phyloP scores from a whole-genome alignment of 139 green algal species.

The Picochlorum sp. region DNA sequence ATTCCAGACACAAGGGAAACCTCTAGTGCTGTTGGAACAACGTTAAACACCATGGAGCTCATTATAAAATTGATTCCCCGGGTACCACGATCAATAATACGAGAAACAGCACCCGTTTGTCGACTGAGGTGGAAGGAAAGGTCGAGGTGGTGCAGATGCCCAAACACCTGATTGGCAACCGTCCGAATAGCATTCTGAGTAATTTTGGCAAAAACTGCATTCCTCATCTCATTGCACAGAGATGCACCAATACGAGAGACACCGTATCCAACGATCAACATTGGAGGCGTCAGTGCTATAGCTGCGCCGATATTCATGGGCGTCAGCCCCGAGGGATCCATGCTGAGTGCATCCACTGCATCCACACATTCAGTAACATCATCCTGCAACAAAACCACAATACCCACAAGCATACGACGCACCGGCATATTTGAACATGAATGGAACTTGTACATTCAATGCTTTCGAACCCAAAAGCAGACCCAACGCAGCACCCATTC shows the following conservation, averaged over 20 bases:
- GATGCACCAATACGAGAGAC: slow-evolving; percentile 45
- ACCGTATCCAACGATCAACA: slow-evolving; percentile 76
- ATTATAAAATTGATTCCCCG: slow-evolving; percentile 94
- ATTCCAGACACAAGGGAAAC: slow-evolving; percentile 74
- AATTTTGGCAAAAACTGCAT: slow-evolving; percentile 82
- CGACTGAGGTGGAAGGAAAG: slow-evolving; percentile 77
- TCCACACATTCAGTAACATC: background rate
- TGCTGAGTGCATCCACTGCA: slow-evolving; percentile 61
- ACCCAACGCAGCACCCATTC: slow-evolving; percentile 46
- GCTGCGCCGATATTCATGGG: slow-evolving; percentile 21
- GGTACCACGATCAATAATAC: slow-evolving; percentile 84
- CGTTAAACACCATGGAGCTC: slow-evolving; percentile 88
- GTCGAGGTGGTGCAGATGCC: slow-evolving; percentile 83
- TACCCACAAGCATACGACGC: background rate
- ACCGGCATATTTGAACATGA: slow-evolving; percentile 85
- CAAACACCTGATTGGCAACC: slow-evolving; percentile 69
- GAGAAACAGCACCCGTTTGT: slow-evolving; percentile 80
- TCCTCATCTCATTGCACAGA: slow-evolving; percentile 74
- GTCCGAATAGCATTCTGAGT: slow-evolving; percentile 64
- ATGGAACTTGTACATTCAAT: slow-evolving; percentile 68
- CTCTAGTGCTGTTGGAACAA: slow-evolving; percentile 88
- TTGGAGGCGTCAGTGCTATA: slow-evolving; percentile 46
- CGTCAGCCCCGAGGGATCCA: slow-evolving; percentile 33
- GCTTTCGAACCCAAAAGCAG: slow-evolving; percentile 50
- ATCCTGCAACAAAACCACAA: background rate